Evolutionary conservation across 108 stramenopile genomes (phyloP), one percentile per base, ranked within the genome.

Genomic region (Parmales sp.): DNA sequence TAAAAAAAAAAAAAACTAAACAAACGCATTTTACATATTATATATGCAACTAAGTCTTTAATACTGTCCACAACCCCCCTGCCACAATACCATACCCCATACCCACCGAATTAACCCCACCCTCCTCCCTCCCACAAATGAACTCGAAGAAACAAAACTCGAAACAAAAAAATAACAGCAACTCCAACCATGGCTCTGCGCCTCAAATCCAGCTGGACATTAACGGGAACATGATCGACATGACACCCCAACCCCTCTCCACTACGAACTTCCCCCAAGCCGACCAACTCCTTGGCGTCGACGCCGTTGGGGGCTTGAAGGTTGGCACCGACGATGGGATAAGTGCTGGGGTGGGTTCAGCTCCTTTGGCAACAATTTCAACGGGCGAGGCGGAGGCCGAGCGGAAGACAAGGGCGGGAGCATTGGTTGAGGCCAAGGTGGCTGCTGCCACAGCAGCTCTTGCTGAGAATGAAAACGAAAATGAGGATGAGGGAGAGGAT

Each of bases 311-410:
- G 6, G 54, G 54, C 3, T 16, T 60, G 54, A 60, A 60, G 20
- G 54, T 60, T 60, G 54, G 54, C 1, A 26, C 28, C 7, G 54
- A 60, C 36, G 54, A 60, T 19, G 54, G 54, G 36, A 60, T 60
- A 9, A 60, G 19, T 48, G 46, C 46, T 18, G 46, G 19, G 4
- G 23, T 23, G 11, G 23, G 19, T 23, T 23, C 0, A 2, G 23
- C 46, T n/a, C 46, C 46, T 13, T 23, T 23, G 46, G 46, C 16
- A 3, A 4, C 46, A 23, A 48, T 23, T n/a, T 23, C 22, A 23
- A 48, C 19, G 46, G 46, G 19, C 22, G 46, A 48, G 46, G 23
- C 13, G 46, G 19, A 48, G 0, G 46, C 23, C 2, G 23, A 48
- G 46, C 22, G 23, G 11, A 23, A 48, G 4, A 48, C 19, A 23